Evolutionary conservation across 495 filamentous ascomycete genomes (phyloP), one percentile per base, ranked within the genome.

Genomic region (Tuber indicum): DNA sequence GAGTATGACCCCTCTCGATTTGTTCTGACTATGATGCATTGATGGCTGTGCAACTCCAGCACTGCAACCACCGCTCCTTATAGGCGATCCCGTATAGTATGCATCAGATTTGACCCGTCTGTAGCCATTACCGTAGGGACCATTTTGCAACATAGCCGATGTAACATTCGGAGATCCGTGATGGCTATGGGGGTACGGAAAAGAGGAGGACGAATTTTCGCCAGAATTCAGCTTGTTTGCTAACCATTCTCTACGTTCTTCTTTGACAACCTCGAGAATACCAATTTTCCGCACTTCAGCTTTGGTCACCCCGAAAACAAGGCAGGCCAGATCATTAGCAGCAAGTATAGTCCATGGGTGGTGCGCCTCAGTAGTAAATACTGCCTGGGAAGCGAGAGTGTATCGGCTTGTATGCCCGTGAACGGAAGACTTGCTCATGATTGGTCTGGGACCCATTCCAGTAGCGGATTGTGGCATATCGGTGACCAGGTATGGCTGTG

Each of bases 241-340:
- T n/a, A 99, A 88, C 96, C 96, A 99, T 52, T 90, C 88, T 81
- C 94, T 86, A 72, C 93, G 88, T 81, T 97, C 94, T 83, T 93
- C 90, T 81, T 92, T 91, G 49, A 99, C 93, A 62, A 99, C 93
- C 83, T 98, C 96, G 74, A 99, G 84, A 75, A 99, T 98, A 75
- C 96, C 94, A 86, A 98, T 90, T 82, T 94, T 97, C 44, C 93
- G 90, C 47, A 99, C 91, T 85, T 99, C 96, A 14, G 93, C 92
- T 82, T 94, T 93, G 8, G 95, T 96, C 43, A 99, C 93, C 52
- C 96, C 96, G 85, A 99, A 98, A 71, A 99, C 89, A 42, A 99
- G 87, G 85, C 96, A 99, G 23, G 96, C 95, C 47, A 99, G 87
- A 84, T 99, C 96, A 82, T 99, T 99, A n/a, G 96, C 96, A 12